Evolutionary conservation across 805 yeast species (phyloP), one percentile per base, ranked within the genome.

Genomic region (Candida chauliodis): DNA sequence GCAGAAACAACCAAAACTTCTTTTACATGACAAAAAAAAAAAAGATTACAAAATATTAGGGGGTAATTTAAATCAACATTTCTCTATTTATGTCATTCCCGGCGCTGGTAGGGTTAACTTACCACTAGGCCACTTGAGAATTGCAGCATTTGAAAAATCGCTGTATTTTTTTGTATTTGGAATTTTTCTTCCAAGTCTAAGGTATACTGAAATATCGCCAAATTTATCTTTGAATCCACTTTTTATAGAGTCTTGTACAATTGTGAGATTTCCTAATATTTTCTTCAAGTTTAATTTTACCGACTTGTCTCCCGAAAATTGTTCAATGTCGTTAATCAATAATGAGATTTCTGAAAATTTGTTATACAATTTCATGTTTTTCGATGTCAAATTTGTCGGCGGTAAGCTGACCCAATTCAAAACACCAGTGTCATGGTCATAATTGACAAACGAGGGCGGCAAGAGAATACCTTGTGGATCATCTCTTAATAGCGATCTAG

Each of bases 291-390:
- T 67, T 16, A 84, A 56, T 1, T 71, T 55, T 5, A 48, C 49
- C 6, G 41, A 37, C 18, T 69, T 62, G 3, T 56, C 53, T 0
- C 88, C 95, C 5, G 79, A 75, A 51, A 74, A 85, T 16, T 80
- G 63, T 56, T 89, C 96, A 14, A 89, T 63, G 52, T 89, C 97
- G 50, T 89, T 88, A 19, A 89, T 63, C 28, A 89, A 52, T 32
- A 89, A 56, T 1, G 95, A 82, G 37, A 71, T 75, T 0, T 81
- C 80, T 21, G 73, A 64, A 45, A 69, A 58, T 17, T 47, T 50
- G 21, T 56, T 59, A 38, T 53, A 37, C 15, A 47, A 45, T 2
- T 60, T 41, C 7, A 44, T 42, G 8, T 18, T 14, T 5, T 8
- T 22, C 9, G 21, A 10, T 3, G 33, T 28, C 3, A 5, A 8